These are phyloP conservation scores for Colletotrichum melonis DNA, from an alignment of 2,329 filamentous ascomycete genomes.

Conservation along the genomic window DNA sequence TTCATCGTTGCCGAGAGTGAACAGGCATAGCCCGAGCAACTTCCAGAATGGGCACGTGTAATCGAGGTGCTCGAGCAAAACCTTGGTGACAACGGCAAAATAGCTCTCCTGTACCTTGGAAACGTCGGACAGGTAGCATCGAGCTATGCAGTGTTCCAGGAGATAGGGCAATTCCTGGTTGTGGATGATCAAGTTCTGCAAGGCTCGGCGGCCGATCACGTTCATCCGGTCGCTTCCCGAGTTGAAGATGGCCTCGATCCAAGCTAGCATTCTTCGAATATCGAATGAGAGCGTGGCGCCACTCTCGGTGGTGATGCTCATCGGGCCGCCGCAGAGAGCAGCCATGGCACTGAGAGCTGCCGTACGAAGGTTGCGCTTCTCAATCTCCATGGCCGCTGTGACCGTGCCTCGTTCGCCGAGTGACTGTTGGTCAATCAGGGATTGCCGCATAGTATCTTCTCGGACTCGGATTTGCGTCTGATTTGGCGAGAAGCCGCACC, in stretches of 20 bases:
- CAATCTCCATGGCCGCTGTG: slow-evolving; percentile 94
- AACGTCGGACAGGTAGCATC: slow-evolving; percentile 86
- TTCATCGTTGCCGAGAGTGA: slow-evolving; percentile 91
- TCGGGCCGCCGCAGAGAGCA: slow-evolving; percentile 85
- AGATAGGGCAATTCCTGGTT: slow-evolving; percentile 90
- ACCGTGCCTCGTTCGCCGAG: slow-evolving; percentile 80
- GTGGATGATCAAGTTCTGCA: slow-evolving; percentile 90
- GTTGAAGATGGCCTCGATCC: slow-evolving; percentile 96
- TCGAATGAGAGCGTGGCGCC: slow-evolving; percentile 92
- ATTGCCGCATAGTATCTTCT: slow-evolving; percentile 89
- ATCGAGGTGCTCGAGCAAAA: slow-evolving; percentile 84
- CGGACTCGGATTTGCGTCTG: slow-evolving; percentile 83
- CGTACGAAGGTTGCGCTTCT: slow-evolving; percentile 91
- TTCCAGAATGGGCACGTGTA: slow-evolving; percentile 92
- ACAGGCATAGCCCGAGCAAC: slow-evolving; percentile 86
- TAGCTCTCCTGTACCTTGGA: slow-evolving; percentile 93
- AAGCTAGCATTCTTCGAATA: slow-evolving; percentile 89
- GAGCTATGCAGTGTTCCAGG: slow-evolving; percentile 88
- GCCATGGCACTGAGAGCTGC: slow-evolving; percentile 97
- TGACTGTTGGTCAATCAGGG: slow-evolving; percentile 83
- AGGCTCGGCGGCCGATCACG: slow-evolving; percentile 85
- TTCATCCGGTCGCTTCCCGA: slow-evolving; percentile 93
- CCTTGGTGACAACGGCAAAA: slow-evolving; percentile 90
- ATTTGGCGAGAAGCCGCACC: slow-evolving; percentile 97
- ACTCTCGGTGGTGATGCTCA: slow-evolving; percentile 89